phyloP scores from a whole-genome alignment of 306 rosid genomes.

The Coriaria nepalensis region DNA sequence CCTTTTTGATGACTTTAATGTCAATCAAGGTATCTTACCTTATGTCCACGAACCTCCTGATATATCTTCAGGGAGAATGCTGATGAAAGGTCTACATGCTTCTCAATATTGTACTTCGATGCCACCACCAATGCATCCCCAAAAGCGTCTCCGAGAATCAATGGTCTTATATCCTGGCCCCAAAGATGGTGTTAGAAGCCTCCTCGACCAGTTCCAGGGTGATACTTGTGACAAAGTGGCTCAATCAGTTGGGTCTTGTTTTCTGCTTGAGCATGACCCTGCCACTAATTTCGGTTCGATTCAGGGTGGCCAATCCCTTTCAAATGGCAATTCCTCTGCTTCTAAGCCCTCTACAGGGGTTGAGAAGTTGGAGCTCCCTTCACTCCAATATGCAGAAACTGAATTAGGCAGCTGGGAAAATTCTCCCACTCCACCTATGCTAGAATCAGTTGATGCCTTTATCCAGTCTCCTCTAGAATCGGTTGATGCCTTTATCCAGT shows the following conservation, averaged over 20 bases:
- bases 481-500: no score
- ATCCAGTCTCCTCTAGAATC: constrained; percentile 52
- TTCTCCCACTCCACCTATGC: constrained; percentile 46
- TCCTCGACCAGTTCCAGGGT: constrained; percentile 32
- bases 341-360: constrained; percentile 60
- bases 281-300: constrained; percentile 23
- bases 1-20: constrained; percentile 44
- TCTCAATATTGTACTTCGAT: constrained; percentile 40
- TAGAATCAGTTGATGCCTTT: constrained; percentile 63
- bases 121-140: constrained; percentile 40
- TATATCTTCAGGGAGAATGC: constrained; percentile 26
- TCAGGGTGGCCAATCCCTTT: constrained; percentile 63
- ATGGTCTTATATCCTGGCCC: constrained; percentile 35
- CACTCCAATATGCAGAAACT: constrained; percentile 95
- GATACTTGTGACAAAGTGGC: constrained; percentile 31
- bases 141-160: constrained; percentile 57
- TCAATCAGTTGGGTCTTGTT: constrained; percentile 35
- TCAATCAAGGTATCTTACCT: constrained; percentile 38
- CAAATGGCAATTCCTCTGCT: constrained; percentile 90
- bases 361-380: constrained; percentile 99
- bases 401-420: constrained; percentile 75
- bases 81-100: constrained; percentile 52
- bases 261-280: constrained; percentile 43
- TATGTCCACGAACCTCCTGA: constrained; percentile 41
- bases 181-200: constrained; percentile 25